A percentile compares a stretch with the other conserved stretches of the same genome.
phyloP scores from a whole-genome alignment of 2,329 filamentous ascomycete genomes.

The Exserohilum turcica region DNA sequence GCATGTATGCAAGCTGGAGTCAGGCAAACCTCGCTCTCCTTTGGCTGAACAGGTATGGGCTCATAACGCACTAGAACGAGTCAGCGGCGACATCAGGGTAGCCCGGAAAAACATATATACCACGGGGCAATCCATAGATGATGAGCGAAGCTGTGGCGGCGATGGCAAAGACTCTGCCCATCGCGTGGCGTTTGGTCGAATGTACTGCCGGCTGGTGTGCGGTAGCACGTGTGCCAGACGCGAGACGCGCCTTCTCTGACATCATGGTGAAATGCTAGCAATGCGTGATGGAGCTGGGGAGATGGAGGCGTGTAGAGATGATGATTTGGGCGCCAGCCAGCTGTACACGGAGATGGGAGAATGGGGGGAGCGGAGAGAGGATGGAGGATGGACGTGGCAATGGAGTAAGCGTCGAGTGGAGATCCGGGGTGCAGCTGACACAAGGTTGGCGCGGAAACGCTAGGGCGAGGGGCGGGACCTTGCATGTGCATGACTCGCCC shows the following conservation, averaged over 20 bases:
- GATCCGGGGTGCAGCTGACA: slow-evolving; percentile 29
- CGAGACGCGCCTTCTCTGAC: slow-evolving; percentile 32
- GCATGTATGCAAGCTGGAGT: slow-evolving; percentile 68
- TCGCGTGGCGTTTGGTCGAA: slow-evolving; percentile 14
- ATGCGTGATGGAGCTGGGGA: background rate
- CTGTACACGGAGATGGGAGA: slow-evolving; percentile 23
- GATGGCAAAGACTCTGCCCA: slow-evolving; percentile 24
- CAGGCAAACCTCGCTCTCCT: slow-evolving; percentile 50
- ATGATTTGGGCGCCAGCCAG: slow-evolving; percentile 27
- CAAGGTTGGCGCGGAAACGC: slow-evolving; percentile 21
- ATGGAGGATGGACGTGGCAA: slow-evolving; percentile 14
- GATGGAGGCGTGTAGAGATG: background rate
- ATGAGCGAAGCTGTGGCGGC: slow-evolving; percentile 26
- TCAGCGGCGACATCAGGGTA: background rate
- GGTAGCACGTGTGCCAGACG: slow-evolving; percentile 14
- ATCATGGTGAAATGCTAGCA: slow-evolving; percentile 22
- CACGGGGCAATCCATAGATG: slow-evolving; percentile 26
- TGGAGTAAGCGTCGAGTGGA: slow-evolving; percentile 25
- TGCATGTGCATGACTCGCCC: slow-evolving; percentile 17
- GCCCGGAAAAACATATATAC: background rate
- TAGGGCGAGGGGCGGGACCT: slow-evolving; percentile 12
- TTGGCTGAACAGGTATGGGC: slow-evolving; percentile 3
- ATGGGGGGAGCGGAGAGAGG: slow-evolving; percentile 11
- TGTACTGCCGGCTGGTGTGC: slow-evolving; percentile 22
- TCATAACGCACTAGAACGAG: slow-evolving; percentile 10